Evolutionary conservation across 176 grass and related monocot species (phyloP).

Genomic region (Oryza meridionalis): DNA sequence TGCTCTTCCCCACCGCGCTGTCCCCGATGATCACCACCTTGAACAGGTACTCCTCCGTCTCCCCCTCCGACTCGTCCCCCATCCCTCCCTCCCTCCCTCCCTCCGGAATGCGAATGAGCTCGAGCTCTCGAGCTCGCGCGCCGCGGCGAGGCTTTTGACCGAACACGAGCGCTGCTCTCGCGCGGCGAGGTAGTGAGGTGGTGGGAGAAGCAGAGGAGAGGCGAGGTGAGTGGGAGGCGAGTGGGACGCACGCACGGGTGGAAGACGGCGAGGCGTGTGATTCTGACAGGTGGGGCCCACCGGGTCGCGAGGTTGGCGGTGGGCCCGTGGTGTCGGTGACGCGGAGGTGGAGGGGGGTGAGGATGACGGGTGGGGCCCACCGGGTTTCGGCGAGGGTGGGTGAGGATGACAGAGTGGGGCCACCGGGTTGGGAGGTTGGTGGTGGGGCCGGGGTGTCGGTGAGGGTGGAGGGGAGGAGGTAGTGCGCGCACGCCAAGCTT

Average conservation of each 20-base stretch:
- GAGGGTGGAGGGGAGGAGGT: not conserved
- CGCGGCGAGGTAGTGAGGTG: not conserved
- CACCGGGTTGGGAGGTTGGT: not conserved
- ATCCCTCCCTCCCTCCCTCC: not conserved
- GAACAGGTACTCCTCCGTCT: slow-evolving; percentile 75
- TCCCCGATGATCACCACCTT: slow-evolving; percentile 79
- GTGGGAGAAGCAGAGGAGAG: slow-evolving; percentile 2
- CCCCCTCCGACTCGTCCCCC: slow-evolving; percentile 61
- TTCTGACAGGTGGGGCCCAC: slow-evolving; percentile 8
- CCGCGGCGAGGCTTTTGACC: slow-evolving; percentile 47
- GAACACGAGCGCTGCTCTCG: not conserved
- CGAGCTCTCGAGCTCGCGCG: not conserved
- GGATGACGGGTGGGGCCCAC: slow-evolving; percentile 14
- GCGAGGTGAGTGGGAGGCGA: slow-evolving; percentile 18
- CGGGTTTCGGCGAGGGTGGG: not conserved
- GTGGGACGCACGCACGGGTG: slow-evolving; percentile 33
- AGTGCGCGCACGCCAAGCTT: slow-evolving; percentile 4
- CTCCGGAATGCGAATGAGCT: not conserved
- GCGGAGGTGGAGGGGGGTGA: not conserved
- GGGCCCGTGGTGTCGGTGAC: no score
- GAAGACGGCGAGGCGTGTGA: not conserved
- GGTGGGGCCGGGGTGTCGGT: slow-evolving; percentile 31
- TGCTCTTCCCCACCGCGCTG: slow-evolving; percentile 68
- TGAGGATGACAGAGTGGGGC: not conserved
- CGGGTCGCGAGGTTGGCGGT: no score